These are phyloP conservation scores for Epichloe gansuensis DNA, from an alignment of 2,329 filamentous ascomycete genomes.

Conservation along the genomic window DNA sequence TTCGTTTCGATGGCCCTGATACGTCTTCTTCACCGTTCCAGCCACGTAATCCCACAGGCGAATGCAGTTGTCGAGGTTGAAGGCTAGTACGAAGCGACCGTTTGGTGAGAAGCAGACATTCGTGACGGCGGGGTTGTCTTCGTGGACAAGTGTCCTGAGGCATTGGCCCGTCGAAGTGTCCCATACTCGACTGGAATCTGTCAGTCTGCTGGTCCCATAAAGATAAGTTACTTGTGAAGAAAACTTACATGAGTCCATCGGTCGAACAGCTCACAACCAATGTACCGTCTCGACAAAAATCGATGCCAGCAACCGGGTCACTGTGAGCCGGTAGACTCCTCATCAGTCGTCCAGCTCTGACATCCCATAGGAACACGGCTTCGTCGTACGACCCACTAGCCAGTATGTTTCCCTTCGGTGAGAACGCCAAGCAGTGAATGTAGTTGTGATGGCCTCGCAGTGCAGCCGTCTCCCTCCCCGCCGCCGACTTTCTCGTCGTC, in stretches of 20 bases:
- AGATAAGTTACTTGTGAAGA: constrained; percentile 1
- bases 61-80: constrained; percentile 79
- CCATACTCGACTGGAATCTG: constrained; percentile 60
- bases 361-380: constrained; percentile 94
- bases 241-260: constrained; percentile 70
- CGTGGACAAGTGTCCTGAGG: constrained; percentile 84
- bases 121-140: constrained; percentile 84
- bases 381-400: constrained; percentile 95
- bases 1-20: constrained; percentile 79
- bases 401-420: constrained; percentile 95
- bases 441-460: constrained; percentile 91
- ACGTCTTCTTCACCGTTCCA: constrained; percentile 88
- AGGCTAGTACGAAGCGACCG: constrained; percentile 83
- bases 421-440: constrained; percentile 85
- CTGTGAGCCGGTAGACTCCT: constrained; percentile 84
- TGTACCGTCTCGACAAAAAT: constrained; percentile 86
- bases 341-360: constrained; percentile 78
- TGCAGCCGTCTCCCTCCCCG: constrained; percentile 34
- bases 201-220: constrained; percentile 7
- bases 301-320: constrained; percentile 85
- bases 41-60: constrained; percentile 92
- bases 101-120: constrained; percentile 90
- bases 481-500: constrained; percentile 25
- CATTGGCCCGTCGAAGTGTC: constrained; percentile 93
- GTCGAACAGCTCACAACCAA: constrained; percentile 83